Conservation (phyloP, 768 basidiomycete species). For the Tubosaeta sp. region DNA sequence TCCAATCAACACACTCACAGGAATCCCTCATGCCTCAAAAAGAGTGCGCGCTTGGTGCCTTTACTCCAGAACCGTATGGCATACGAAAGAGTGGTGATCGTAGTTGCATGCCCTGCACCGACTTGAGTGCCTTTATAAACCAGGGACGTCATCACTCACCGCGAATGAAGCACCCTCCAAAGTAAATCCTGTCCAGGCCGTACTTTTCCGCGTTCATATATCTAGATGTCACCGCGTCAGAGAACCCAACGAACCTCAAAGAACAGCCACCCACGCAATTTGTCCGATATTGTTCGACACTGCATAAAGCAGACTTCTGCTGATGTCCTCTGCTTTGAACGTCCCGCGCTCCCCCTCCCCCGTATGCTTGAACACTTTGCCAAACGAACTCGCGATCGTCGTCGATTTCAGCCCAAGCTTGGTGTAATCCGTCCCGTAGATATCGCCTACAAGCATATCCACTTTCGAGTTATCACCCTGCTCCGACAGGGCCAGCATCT, state of each 20-base stretch:
- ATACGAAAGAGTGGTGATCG: conserved; percentile 95
- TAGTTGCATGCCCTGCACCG: conserved; percentile 83
- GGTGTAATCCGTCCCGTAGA: conserved; percentile 97
- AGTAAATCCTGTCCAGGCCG: conserved; percentile 93
- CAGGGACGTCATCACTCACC: conserved; percentile 46
- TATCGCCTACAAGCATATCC: conserved; percentile 99
- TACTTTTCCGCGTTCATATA: conserved; percentile 99
- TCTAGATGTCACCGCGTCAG: conserved; percentile 20
- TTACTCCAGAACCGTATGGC: conserved; percentile 99
- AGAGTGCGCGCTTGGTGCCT: conserved; percentile 92
- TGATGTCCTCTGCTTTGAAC: conserved; percentile 91
- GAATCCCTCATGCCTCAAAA: conserved; percentile 97
- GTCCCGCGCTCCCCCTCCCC: conserved; percentile 58
- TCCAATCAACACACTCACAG: conserved; percentile 54
- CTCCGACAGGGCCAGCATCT: conserved; percentile 95
- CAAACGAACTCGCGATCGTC: conserved; percentile 97
- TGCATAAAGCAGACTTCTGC: conserved; percentile 89
- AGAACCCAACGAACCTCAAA: neutral
- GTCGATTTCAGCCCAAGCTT: conserved; percentile 95
- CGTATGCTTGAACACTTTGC: conserved; percentile 94
- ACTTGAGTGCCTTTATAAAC: conserved; percentile 4
- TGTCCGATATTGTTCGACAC: conserved; percentile 99
- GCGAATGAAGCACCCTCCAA: conserved; percentile 98
- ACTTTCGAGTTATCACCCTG: conserved; percentile 89
- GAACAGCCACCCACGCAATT: conserved; percentile 74